phyloP scores from a whole-genome alignment of 257 asterid species.

The Agastache rugosa region DNA sequence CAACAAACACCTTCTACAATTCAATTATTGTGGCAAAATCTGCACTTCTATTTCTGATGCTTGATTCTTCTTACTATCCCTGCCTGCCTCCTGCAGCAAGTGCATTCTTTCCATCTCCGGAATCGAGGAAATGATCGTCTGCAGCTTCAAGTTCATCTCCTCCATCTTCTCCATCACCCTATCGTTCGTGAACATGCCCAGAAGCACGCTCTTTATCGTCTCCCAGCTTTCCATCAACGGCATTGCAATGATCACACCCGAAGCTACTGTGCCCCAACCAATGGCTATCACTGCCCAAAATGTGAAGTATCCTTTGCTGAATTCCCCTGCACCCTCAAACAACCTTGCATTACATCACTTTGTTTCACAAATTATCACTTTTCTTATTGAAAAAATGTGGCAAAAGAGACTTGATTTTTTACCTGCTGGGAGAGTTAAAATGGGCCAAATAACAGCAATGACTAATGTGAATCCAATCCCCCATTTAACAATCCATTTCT shows the following conservation, averaged over 20 bases:
- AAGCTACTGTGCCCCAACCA: constrained; percentile 87
- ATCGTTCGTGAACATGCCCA: constrained; percentile 88
- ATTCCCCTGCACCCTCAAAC: constrained; percentile 61
- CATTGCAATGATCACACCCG: constrained; percentile 75
- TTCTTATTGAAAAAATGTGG: background rate
- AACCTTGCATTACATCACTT: background rate
- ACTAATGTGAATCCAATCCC: constrained; percentile 76
- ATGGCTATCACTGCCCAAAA: constrained; percentile 89
- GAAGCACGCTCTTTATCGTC: constrained; percentile 60
- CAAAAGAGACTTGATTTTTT: constrained; percentile 6
- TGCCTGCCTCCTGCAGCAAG: constrained; percentile 65
- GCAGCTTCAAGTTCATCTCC: constrained; percentile 69
- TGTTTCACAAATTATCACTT: background rate
- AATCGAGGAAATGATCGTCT: constrained; percentile 60
- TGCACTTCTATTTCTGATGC: constrained; percentile 52
- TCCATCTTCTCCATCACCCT: constrained; percentile 78
- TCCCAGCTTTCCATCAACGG: constrained; percentile 85
- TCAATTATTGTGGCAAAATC: constrained; percentile 5
- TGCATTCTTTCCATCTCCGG: constrained; percentile 81
- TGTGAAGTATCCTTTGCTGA: constrained; percentile 84
- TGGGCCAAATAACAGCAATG: constrained; percentile 83
- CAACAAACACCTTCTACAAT: background rate
- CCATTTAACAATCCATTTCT: constrained; percentile 85
- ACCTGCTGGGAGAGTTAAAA: constrained; percentile 89
- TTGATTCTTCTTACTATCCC: constrained; percentile 56